Percentiles rank a stretch among this genome's conserved stretches.
These are phyloP conservation scores for Hansenula anomala DNA, from an alignment of 1,139 yeast genomes.

Conservation along the genomic window DNA sequence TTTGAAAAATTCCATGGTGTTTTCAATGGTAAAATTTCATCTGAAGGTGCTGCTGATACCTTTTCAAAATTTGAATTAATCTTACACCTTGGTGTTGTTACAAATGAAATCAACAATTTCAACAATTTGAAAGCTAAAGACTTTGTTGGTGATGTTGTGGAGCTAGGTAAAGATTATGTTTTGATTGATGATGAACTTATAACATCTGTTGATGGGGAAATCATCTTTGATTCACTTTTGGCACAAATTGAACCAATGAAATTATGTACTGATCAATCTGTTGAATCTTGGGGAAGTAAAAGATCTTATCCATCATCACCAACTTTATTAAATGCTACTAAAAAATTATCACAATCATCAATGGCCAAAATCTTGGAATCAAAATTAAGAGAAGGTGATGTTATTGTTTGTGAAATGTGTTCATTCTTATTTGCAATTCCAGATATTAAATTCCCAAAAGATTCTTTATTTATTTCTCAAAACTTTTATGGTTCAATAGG, in stretches of 20 bases:
- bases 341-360: slow-evolving; percentile 8
- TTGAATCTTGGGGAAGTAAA: not conserved
- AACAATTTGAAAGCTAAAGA: slow-evolving; percentile 25
- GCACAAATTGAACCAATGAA: slow-evolving; percentile 25
- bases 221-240: slow-evolving; percentile 37
- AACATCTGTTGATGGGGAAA: slow-evolving; percentile 36
- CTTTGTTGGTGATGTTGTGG: slow-evolving; percentile 4
- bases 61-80: slow-evolving; percentile 43
- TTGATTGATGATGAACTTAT: slow-evolving; percentile 30
- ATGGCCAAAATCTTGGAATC: slow-evolving; percentile 1
- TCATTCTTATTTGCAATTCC: slow-evolving; percentile 70
- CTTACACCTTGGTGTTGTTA: slow-evolving; percentile 45
- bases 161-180: slow-evolving; percentile 27
- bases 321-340: no score
- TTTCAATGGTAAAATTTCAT: not conserved
- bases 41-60: slow-evolving; percentile 25
- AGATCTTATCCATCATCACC: slow-evolving; percentile 1
- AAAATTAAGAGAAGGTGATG: slow-evolving; percentile 54
- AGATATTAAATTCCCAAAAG: slow-evolving; percentile 53
- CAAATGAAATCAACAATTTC: slow-evolving; percentile 47
- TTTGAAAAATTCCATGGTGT: not conserved
- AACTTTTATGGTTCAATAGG: slow-evolving; percentile 82
- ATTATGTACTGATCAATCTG: slow-evolving; percentile 15
- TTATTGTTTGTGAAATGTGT: slow-evolving; percentile 72
- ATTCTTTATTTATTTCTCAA: slow-evolving; percentile 52